Percentiles rank a stretch among this genome's conserved stretches.
Conservation (phyloP, 1,284 basidiomycete genomes). For the Papiliotrema flavescens region DNA sequence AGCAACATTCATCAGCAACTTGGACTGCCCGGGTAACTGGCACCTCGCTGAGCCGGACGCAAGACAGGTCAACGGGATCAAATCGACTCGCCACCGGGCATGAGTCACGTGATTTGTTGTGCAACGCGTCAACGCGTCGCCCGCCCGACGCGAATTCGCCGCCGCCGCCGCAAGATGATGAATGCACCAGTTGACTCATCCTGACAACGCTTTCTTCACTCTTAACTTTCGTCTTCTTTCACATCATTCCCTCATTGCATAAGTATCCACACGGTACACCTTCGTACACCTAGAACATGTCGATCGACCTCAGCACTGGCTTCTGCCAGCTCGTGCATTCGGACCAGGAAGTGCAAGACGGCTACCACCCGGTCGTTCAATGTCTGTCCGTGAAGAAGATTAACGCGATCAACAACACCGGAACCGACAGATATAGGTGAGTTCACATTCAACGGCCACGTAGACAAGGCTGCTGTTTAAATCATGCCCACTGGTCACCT, state of each 20-base stretch:
- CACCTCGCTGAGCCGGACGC: too few species aligned
- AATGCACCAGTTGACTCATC: constrained; percentile 3
- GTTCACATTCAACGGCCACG: not conserved
- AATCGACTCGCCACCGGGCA: too few species aligned
- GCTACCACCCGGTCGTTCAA: constrained; percentile 65
- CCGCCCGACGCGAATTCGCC: too few species aligned
- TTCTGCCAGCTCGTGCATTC: constrained; percentile 34
- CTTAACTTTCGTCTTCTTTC: not conserved
- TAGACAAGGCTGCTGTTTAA: too few species aligned
- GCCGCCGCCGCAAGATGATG: too few species aligned
- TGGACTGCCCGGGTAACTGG: too few species aligned
- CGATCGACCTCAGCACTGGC: constrained; percentile 36
- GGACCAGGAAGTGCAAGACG: constrained; percentile 28
- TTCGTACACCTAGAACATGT: constrained; percentile 16
- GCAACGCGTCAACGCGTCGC: too few species aligned
- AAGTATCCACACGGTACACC: not conserved
- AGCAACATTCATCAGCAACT: too few species aligned
- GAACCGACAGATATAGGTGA: constrained; percentile 47
- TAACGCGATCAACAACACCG: constrained; percentile 37
- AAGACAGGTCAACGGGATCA: too few species aligned
- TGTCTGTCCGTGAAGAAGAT: constrained; percentile 79
- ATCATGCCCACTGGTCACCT: too few species aligned
- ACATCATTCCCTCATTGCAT: constrained; percentile 4
- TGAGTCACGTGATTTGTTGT: too few species aligned
- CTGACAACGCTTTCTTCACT: not conserved